Base-by-base conservation (phyloP, 2,329 filamentous ascomycete genomes). In the Phialophora verrucosa region DNA sequence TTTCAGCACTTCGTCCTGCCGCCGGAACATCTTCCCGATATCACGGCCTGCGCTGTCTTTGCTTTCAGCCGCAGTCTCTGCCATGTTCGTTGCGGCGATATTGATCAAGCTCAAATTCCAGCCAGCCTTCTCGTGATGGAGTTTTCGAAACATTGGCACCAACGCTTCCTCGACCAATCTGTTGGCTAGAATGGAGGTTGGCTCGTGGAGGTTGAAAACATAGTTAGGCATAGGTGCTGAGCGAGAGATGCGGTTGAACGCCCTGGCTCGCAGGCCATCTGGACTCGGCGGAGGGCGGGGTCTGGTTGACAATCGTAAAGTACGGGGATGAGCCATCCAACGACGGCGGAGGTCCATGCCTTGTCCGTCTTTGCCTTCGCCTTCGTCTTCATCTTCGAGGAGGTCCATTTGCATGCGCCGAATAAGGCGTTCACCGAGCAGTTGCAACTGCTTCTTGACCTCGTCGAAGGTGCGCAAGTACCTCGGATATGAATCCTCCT, bases 101-200 rank as follows among this genome's bases (percentile, higher is more conserved):
- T 97, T 98, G 66, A 98, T 82, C 59, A 98, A 80, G 70, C 90
- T 91, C 20, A 97, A 78, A 71, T 94, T 91, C 90, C 91, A 96
- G 1, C 86, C 88, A 8, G 83, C 80, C 68, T 84, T 86, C 67
- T 90, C 88, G 0, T 88, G 84, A 70, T 94, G 90, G 12, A 97
- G 81, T 68, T 87, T 88, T 14, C 88, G 87, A 74, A 97, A 92
- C 76, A 96, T 85, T 0, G 87, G 86, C 2, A 93, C 71, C 20
- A 96, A 76, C 1, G 83, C 79, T 67, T 95, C 90, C 3, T 83
- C 79, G 0, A 93, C 89, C 0, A 97, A 82, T 49, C 86, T 86
- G 61, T 90, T 87, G 0, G 88, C 89, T 25, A 92, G 78, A 0
- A 79, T 76, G 44, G 90, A 88, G 10, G 88, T 74, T 29, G 80